These are phyloP conservation scores for Suillus occidentalis DNA, from an alignment of 768 basidiomycete species.

Conservation along the genomic window DNA sequence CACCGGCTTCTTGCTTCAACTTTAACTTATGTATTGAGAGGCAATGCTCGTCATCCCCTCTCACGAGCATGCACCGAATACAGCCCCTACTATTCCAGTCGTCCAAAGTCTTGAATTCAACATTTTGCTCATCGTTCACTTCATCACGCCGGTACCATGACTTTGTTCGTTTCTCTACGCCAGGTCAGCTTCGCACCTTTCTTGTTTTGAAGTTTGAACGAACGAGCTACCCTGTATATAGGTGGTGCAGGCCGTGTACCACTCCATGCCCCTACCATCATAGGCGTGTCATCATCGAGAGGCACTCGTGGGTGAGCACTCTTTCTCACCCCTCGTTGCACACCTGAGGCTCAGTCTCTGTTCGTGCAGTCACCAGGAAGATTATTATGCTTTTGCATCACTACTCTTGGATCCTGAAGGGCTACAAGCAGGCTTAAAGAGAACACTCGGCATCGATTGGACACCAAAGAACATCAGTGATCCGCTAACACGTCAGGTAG, in stretches of 20 bases:
- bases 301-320: conserved; percentile 65
- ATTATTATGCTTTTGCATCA: conserved; percentile 75
- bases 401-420: conserved; percentile 78
- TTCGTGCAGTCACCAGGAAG: conserved; percentile 78
- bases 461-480: conserved; percentile 55
- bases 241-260: conserved; percentile 70
- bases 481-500: conserved; percentile 67
- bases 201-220: not conserved
- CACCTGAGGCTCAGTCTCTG: not conserved
- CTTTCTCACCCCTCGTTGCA: conserved; percentile 4
- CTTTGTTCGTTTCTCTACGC: conserved; percentile 55
- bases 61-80: conserved; percentile 30
- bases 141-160: conserved; percentile 56
- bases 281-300: conserved; percentile 73
- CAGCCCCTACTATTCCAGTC: conserved; percentile 24
- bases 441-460: conserved; percentile 68
- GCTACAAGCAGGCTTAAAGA: conserved; percentile 62
- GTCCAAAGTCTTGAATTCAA: conserved; percentile 18
- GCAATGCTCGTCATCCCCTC: conserved; percentile 29
- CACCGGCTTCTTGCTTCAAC: conserved; percentile 10
- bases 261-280: conserved; percentile 72
- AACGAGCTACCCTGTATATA: conserved; percentile 24
- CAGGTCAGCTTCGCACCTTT: conserved; percentile 43
- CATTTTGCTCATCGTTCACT: conserved; percentile 14
- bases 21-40: conserved; percentile 18